These are phyloP conservation scores for Davidsoniella eucalypti DNA, from an alignment of 2,329 filamentous ascomycete species.

Conservation along the genomic window DNA sequence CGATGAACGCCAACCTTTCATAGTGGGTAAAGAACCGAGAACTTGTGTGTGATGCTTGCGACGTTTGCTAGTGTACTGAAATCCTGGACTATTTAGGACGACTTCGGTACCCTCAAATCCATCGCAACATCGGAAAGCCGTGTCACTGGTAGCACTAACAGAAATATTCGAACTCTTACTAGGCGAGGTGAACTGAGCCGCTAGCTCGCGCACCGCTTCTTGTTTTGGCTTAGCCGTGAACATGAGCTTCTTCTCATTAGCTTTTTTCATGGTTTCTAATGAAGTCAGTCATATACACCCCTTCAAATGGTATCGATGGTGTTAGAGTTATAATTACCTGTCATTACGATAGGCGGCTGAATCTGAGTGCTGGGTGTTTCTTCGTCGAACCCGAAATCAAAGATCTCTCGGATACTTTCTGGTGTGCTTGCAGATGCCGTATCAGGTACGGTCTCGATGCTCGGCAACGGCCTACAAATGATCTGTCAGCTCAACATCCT, in stretches of 20 bases:
- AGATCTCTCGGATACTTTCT: background rate
- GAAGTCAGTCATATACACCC: too few species aligned
- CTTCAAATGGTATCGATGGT: too few species aligned
- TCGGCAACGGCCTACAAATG: background rate
- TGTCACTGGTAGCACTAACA: background rate
- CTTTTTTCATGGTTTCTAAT: background rate
- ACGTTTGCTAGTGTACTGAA: conserved; percentile 9
- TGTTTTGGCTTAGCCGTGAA: background rate
- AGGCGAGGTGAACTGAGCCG: background rate
- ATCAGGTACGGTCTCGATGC: background rate
- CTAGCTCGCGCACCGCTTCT: background rate
- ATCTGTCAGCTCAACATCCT: too few species aligned
- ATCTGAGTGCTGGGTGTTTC: background rate
- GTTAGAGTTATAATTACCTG: too few species aligned
- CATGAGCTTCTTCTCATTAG: background rate
- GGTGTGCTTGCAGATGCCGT: background rate
- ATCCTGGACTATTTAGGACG: conserved; percentile 9
- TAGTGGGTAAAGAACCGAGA: conserved; percentile 5
- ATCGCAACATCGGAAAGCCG: conserved; percentile 7
- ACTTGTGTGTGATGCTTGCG: conserved; percentile 1
- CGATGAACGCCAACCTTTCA: background rate
- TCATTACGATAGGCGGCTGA: too few species aligned
- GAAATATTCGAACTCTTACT: background rate
- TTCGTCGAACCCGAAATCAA: conserved; percentile 9
- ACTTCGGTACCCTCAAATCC: conserved; percentile 11